Conservation (phyloP, 495 filamentous ascomycete genomes). For the Penicillium silybi region DNA sequence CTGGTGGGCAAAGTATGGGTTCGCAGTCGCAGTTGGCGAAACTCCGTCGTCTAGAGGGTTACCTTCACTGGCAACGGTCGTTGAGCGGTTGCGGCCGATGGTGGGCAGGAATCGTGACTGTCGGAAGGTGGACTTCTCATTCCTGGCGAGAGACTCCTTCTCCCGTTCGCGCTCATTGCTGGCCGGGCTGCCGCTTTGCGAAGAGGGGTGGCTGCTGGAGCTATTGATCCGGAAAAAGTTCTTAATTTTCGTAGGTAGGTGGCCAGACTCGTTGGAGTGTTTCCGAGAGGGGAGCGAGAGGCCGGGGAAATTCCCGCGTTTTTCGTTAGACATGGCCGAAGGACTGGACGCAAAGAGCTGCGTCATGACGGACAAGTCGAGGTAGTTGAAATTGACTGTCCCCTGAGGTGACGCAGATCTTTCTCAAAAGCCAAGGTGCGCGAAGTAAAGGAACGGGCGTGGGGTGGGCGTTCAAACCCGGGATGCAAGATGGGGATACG, state of each 20-base stretch:
- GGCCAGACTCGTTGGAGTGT: constrained; percentile 49
- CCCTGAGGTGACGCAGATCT: constrained; percentile 1
- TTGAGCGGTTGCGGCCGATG: constrained; percentile 73
- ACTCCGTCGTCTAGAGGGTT: constrained; percentile 83
- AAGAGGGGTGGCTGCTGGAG: constrained; percentile 50
- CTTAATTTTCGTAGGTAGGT: constrained; percentile 86
- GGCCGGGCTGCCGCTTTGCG: constrained; percentile 35
- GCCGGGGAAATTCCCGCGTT: constrained; percentile 44
- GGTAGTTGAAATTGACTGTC: neutral
- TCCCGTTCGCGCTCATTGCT: constrained; percentile 40
- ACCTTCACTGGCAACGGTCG: constrained; percentile 90
- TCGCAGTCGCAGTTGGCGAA: constrained; percentile 90
- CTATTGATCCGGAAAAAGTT: constrained; percentile 98
- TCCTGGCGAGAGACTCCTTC: constrained; percentile 36
- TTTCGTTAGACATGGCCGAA: constrained; percentile 41
- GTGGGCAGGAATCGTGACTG: constrained; percentile 80
- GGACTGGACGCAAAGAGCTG: constrained; percentile 45
- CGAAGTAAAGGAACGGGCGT: constrained; percentile 12
- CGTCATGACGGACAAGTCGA: constrained; percentile 33
- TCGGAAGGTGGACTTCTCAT: constrained; percentile 66
- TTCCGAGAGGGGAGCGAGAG: constrained; percentile 47
- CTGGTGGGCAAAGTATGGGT: constrained; percentile 96
- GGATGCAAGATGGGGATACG: constrained; percentile 16
- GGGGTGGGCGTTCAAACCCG: constrained; percentile 2
- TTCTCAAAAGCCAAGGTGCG: constrained; percentile 3